Conservation (phyloP, 306 rosid species). For the Acacia melanoxylon region DNA sequence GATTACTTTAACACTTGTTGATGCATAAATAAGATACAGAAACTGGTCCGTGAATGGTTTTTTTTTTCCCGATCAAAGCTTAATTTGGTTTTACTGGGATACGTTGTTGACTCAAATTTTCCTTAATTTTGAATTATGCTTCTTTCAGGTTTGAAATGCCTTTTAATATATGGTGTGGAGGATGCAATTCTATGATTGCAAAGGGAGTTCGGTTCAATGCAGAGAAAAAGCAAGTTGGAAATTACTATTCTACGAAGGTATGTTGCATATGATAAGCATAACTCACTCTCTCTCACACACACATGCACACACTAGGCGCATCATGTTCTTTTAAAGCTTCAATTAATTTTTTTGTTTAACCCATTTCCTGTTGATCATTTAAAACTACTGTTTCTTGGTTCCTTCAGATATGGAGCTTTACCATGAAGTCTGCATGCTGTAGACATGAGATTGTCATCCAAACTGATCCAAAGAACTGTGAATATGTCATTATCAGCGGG, state of each 20-base stretch:
- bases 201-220: slow-evolving; percentile 98
- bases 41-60: background rate
- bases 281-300: background rate
- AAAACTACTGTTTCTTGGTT: slow-evolving; percentile 18
- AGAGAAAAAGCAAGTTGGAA: slow-evolving; percentile 80
- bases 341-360: background rate
- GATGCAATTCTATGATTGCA: slow-evolving; percentile 97
- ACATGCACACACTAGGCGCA: background rate
- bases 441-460: slow-evolving; percentile 84
- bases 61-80: background rate
- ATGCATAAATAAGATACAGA: background rate
- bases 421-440: slow-evolving; percentile 92
- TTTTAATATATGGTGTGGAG: slow-evolving; percentile 90
- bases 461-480: slow-evolving; percentile 89
- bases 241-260: slow-evolving; percentile 72
- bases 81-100: background rate
- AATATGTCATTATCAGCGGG: slow-evolving; percentile 78
- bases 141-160: slow-evolving; percentile 90
- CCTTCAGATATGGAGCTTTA: slow-evolving; percentile 90
- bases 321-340: background rate
- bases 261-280: background rate
- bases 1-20: slow-evolving; percentile 10
- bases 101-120: background rate
- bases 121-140: slow-evolving; percentile 8
- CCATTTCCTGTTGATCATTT: background rate